A percentile compares a stretch with the other conserved stretches of the same genome.
phyloP scores from a whole-genome alignment of 352 stramenopile genomes.

The Globisporangium megalacanthum region DNA sequence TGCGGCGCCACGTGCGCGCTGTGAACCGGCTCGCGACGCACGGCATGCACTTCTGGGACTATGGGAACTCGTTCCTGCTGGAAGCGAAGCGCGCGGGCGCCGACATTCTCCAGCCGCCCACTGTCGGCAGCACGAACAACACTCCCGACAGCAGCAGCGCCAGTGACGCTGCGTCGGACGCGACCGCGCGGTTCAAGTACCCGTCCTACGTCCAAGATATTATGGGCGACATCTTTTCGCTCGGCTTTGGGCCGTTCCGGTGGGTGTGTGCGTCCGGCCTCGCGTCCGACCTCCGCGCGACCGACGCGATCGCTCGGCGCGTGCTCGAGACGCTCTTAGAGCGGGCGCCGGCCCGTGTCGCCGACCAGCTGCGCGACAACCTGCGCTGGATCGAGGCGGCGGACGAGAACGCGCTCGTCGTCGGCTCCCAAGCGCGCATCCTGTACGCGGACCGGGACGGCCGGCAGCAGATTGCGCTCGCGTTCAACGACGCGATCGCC shows the following conservation, averaged over 20 bases:
- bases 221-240: constrained; percentile 90
- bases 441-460: constrained; percentile 82
- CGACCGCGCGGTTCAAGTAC: constrained; percentile 56
- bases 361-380: constrained; percentile 79
- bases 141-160: constrained; percentile 44
- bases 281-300: constrained; percentile 65
- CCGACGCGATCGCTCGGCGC: constrained; percentile 63
- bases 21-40: constrained; percentile 75
- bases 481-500: constrained; percentile 81
- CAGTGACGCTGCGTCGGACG: too few species aligned
- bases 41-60: constrained; percentile 89
- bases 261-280: constrained; percentile 82
- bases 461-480: constrained; percentile 66
- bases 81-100: constrained; percentile 78
- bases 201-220: constrained; percentile 89
- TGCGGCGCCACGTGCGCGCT: constrained; percentile 70
- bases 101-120: constrained; percentile 37
- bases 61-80: constrained; percentile 88
- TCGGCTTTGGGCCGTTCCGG: constrained; percentile 87
- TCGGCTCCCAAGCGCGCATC: constrained; percentile 86
- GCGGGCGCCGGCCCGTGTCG: constrained; percentile 42
- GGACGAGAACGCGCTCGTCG: constrained; percentile 80
- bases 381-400: constrained; percentile 82
- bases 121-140: constrained; percentile 18
- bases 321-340: constrained; percentile 65